A percentile compares a stretch with the other conserved stretches of the same genome.
Conservation (phyloP, 1,284 basidiomycete genomes). For the Microbotryum intermedium region DNA sequence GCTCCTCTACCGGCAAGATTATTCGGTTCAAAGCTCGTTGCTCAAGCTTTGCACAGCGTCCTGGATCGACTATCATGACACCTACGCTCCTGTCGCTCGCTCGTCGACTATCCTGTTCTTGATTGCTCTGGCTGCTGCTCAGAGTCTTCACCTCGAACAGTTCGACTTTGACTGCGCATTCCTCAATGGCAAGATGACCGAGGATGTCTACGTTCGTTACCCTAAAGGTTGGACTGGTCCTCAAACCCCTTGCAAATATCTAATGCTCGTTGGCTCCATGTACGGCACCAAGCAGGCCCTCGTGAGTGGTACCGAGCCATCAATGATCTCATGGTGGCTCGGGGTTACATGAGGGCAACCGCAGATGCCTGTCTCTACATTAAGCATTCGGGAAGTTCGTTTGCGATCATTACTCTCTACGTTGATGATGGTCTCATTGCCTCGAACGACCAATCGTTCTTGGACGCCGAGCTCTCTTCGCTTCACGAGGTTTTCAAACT, state of each 20-base stretch:
- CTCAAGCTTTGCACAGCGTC: no score
- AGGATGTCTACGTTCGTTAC: constrained; percentile 6
- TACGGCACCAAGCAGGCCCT: constrained; percentile 1
- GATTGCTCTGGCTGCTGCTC: neutral
- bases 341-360: neutral
- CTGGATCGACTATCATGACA: no score
- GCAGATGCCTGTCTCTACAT: no score
- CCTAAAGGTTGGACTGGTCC: constrained; percentile 1
- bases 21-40: no score
- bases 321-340: neutral
- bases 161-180: constrained; percentile 8
- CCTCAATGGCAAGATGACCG: constrained; percentile 8
- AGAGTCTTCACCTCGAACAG: constrained; percentile 1
- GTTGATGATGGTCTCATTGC: no score
- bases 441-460: neutral
- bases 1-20: no score
- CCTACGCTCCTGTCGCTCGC: no score
- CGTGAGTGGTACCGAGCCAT: neutral
- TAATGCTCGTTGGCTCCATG: neutral
- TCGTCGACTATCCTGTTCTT: neutral
- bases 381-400: no score
- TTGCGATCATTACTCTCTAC: no score
- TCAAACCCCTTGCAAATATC: neutral
- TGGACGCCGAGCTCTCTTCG: no score
- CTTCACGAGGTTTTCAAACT: no score